Evolutionary conservation across 2,329 filamentous ascomycete genomes (phyloP).

Genomic region (Passalora sequoiae): DNA sequence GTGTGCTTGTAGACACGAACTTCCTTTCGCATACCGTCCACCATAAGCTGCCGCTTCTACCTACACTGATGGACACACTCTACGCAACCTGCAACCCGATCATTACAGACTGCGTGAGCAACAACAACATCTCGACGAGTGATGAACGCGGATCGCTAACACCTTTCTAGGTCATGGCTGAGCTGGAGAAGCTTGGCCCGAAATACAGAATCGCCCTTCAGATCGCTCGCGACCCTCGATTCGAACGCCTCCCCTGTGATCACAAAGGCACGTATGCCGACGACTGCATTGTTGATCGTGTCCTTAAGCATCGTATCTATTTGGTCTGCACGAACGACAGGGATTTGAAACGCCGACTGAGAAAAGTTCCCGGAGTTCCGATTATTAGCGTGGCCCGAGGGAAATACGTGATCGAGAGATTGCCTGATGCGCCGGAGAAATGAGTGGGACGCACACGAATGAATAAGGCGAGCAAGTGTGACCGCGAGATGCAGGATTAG

Average conservation of each 20-base stretch:
- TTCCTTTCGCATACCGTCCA: slow-evolving; percentile 88
- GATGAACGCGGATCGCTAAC: neutral
- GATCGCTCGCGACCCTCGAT: slow-evolving; percentile 85
- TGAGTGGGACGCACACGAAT: slow-evolving; percentile 30
- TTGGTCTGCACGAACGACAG: slow-evolving; percentile 59
- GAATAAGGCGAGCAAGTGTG: neutral
- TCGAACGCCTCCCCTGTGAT: slow-evolving; percentile 78
- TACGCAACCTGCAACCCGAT: slow-evolving; percentile 87
- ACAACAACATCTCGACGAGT: neutral
- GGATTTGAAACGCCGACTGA: slow-evolving; percentile 73
- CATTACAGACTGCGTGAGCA: slow-evolving; percentile 77
- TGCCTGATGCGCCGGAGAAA: slow-evolving; percentile 75
- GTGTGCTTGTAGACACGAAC: slow-evolving; percentile 78
- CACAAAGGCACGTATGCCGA: slow-evolving; percentile 87
- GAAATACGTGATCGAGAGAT: slow-evolving; percentile 89
- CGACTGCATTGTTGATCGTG: slow-evolving; percentile 59
- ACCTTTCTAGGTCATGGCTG: slow-evolving; percentile 44
- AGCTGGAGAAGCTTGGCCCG: slow-evolving; percentile 81
- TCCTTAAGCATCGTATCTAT: slow-evolving; percentile 45
- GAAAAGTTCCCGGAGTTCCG: slow-evolving; percentile 74
- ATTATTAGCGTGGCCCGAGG: slow-evolving; percentile 78
- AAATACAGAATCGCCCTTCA: slow-evolving; percentile 83
- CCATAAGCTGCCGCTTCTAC: slow-evolving; percentile 79
- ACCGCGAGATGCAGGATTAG: slow-evolving; percentile 8
- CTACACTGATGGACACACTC: slow-evolving; percentile 88